Conservation (phyloP, 75 land plant genomes). For the Pseudotsuga menziesii region DNA sequence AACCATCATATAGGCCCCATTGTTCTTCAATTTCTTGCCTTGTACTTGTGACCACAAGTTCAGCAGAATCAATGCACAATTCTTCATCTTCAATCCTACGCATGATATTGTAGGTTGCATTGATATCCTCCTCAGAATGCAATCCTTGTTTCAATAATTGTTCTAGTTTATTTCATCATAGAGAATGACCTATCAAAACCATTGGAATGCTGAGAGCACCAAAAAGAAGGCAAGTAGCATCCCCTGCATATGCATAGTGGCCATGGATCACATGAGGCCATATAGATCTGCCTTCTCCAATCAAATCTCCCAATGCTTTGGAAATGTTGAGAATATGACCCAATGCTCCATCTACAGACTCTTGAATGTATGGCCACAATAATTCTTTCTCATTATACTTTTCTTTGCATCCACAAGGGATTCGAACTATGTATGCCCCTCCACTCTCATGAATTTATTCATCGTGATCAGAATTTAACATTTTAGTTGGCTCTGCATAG, state of each 20-base stretch:
- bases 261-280: conserved; percentile 94
- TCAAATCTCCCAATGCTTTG: conserved; percentile 77
- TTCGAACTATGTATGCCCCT: conserved; percentile 82
- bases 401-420: conserved; percentile 85
- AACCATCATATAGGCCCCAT: conserved; percentile 90
- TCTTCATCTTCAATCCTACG: conserved; percentile 90
- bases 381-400: conserved; percentile 72
- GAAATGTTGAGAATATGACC: conserved; percentile 79
- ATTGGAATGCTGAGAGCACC: conserved; percentile 92
- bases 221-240: conserved; percentile 73
- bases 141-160: conserved; percentile 84
- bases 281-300: conserved; percentile 56
- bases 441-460: conserved; percentile 82
- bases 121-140: conserved; percentile 75
- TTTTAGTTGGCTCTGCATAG: conserved; percentile 56
- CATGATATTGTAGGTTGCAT: conserved; percentile 72
- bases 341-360: conserved; percentile 93
- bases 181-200: conserved; percentile 89
- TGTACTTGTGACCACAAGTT: conserved; percentile 85
- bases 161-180: conserved; percentile 89
- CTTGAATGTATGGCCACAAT: conserved; percentile 86
- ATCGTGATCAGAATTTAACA: conserved; percentile 32
- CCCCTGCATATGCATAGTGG: conserved; percentile 95
- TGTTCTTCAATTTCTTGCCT: conserved; percentile 94
- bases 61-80: conserved; percentile 69